Conservation (phyloP, 257 asterid species). For the Jacaranda mimosifolia region DNA sequence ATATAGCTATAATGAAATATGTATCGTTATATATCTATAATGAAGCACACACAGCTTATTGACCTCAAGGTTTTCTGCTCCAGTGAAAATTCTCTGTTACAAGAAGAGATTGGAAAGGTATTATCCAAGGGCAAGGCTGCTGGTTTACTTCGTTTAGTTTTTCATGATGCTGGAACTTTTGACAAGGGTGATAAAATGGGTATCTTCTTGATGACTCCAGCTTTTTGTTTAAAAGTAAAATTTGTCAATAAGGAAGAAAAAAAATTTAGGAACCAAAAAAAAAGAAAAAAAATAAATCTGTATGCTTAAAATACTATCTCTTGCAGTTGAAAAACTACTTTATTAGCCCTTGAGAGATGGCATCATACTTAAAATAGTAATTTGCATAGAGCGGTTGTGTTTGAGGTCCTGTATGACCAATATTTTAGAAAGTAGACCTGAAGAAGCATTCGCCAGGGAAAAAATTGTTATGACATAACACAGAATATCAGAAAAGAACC, state of each 20-base stretch:
- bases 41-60: background rate
- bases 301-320: constrained; percentile 8
- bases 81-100: constrained; percentile 57
- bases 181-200: constrained; percentile 67
- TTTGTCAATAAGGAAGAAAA: background rate
- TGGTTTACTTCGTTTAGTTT: constrained; percentile 89
- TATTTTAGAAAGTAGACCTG: background rate
- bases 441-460: background rate
- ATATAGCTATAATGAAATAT: background rate
- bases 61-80: constrained; percentile 36
- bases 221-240: background rate
- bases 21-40: too few species aligned
- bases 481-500: background rate
- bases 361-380: background rate
- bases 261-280: background rate
- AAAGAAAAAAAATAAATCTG: background rate
- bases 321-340: constrained; percentile 4
- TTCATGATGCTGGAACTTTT: constrained; percentile 99
- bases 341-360: background rate
- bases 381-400: constrained; percentile 4
- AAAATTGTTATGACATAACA: background rate
- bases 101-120: constrained; percentile 73
- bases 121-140: constrained; percentile 83
- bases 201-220: constrained; percentile 32
- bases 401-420: background rate